Conservation (phyloP, 768 basidiomycete genomes). For the Kwoniella sp. region DNA sequence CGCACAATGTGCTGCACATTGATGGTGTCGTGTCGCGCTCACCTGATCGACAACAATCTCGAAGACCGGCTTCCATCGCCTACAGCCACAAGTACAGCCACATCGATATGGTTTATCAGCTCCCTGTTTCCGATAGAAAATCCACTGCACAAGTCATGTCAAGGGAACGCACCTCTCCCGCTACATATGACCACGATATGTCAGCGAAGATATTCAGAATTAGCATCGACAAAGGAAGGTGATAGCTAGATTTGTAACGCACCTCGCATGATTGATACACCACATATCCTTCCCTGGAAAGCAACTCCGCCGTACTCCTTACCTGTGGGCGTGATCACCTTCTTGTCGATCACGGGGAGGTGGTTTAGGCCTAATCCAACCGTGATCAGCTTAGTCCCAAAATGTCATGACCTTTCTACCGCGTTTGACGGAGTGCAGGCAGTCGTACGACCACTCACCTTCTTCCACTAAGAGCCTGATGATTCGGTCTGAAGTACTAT, state of each 20-base stretch:
- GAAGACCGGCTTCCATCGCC: constrained; percentile 97
- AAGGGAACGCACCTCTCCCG: constrained; percentile 47
- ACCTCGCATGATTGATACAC: constrained; percentile 90
- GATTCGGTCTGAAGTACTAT: constrained; percentile 63
- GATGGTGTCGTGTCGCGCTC: constrained; percentile 23
- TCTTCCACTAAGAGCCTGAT: constrained; percentile 65
- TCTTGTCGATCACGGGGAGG: constrained; percentile 70
- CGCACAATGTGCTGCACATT: background rate
- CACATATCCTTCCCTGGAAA: constrained; percentile 95
- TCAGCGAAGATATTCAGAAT: background rate
- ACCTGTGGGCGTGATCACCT: constrained; percentile 61
- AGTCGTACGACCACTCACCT: constrained; percentile 44
- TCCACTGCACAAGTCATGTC: background rate
- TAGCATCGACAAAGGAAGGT: background rate
- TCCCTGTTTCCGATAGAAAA: no score
- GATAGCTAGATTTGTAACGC: no score
- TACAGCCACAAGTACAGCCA: constrained; percentile 52
- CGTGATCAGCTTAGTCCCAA: constrained; percentile 53
- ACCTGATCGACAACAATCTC: constrained; percentile 81
- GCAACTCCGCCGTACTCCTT: constrained; percentile 84
- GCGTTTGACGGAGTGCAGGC: no score
- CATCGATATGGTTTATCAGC: no score
- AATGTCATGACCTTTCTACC: background rate
- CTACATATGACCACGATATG: constrained; percentile 20
- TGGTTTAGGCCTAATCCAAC: constrained; percentile 77